These are phyloP conservation scores for Paecilomyces formosus DNA, from an alignment of 2,329 filamentous ascomycete genomes.

Conservation along the genomic window DNA sequence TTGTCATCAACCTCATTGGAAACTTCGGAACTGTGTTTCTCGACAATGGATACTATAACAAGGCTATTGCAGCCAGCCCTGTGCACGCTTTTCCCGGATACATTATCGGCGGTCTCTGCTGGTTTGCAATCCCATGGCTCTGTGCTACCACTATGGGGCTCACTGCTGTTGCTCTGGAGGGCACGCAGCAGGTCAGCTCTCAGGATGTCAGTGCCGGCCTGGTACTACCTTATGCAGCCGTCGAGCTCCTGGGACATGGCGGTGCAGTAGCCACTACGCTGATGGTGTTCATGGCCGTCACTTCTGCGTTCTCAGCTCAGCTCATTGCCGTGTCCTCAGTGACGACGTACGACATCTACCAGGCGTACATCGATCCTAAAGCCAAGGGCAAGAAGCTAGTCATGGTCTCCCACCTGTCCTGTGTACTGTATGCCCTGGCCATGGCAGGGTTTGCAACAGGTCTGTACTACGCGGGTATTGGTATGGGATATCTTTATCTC, in stretches of 20 bases:
- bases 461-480: slow-evolving; percentile 65
- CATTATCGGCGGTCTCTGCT: slow-evolving; percentile 74
- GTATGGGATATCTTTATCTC: slow-evolving; percentile 82
- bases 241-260: slow-evolving; percentile 72
- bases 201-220: slow-evolving; percentile 75
- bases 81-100: slow-evolving; percentile 84
- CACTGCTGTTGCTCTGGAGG: slow-evolving; percentile 71
- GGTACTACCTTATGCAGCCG: slow-evolving; percentile 76
- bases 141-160: slow-evolving; percentile 84
- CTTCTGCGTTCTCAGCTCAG: slow-evolving; percentile 73
- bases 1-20: slow-evolving; percentile 81
- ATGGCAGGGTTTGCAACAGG: slow-evolving; percentile 75
- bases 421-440: slow-evolving; percentile 64
- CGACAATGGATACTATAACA: slow-evolving; percentile 86
- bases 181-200: slow-evolving; percentile 62
- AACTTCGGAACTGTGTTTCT: slow-evolving; percentile 81
- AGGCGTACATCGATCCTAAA: slow-evolving; percentile 73
- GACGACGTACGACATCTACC: slow-evolving; percentile 81
- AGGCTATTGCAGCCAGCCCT: slow-evolving; percentile 80
- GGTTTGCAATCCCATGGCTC: slow-evolving; percentile 91
- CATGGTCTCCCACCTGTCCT: slow-evolving; percentile 68
- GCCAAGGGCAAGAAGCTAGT: slow-evolving; percentile 72
- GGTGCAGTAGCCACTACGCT: slow-evolving; percentile 72
- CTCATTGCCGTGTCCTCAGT: slow-evolving; percentile 84
- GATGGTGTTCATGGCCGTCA: slow-evolving; percentile 86